phyloP scores from a whole-genome alignment of 148 eudicot species.

The Persicaria maculosa region DNA sequence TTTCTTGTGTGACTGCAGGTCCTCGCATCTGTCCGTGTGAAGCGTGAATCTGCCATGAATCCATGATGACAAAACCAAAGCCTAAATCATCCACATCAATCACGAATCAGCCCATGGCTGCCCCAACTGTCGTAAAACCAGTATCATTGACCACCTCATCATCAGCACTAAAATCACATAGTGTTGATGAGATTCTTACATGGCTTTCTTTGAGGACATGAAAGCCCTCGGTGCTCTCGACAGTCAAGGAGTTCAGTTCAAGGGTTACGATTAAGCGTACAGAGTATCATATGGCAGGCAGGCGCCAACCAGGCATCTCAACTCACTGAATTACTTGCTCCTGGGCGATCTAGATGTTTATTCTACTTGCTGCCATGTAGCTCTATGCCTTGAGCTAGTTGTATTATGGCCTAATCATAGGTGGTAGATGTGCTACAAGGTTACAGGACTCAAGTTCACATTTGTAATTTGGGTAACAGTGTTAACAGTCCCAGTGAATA shows the following conservation, averaged over 20 bases:
- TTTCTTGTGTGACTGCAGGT: conserved; percentile 31
- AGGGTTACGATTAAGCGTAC: background rate
- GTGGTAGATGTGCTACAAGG: background rate
- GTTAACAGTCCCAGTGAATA: background rate
- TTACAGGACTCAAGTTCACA: background rate
- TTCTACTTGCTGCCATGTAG: background rate
- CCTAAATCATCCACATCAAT: conserved; percentile 47
- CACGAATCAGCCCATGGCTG: conserved; percentile 22
- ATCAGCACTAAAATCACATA: conserved; percentile 56
- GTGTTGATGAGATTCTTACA: conserved; percentile 78
- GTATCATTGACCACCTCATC: conserved; percentile 29
- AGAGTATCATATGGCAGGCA: background rate
- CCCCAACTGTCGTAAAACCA: conserved; percentile 39
- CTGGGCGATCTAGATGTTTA: background rate
- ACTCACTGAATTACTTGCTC: background rate
- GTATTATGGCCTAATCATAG: background rate
- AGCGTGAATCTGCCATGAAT: conserved; percentile 78
- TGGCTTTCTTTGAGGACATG: conserved; percentile 97
- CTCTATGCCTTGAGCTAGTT: background rate
- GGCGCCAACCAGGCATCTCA: background rate
- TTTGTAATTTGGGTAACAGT: background rate
- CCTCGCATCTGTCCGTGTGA: conserved; percentile 97
- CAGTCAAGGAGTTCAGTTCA: conserved; percentile 24
- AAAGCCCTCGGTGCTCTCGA: conserved; percentile 96
- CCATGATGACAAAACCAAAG: conserved; percentile 51